Evolutionary conservation across 108 stramenopile genomes (phyloP), one percentile per base, ranked within the genome.

Genomic region (Discostella stelligeroides): DNA sequence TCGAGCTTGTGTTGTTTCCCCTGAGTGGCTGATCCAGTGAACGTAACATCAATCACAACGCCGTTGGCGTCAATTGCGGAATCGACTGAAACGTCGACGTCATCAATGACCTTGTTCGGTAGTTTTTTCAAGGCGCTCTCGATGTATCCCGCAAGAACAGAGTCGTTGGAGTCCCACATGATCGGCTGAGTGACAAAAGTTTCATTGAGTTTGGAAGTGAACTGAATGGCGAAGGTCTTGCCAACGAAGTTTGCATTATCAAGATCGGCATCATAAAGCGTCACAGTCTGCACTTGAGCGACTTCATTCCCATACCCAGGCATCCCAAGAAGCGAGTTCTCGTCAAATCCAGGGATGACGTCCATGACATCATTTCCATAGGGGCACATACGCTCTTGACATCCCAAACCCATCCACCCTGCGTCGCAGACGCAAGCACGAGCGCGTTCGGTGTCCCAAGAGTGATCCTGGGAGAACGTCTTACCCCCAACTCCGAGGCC

Each of bases 361-460:
- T 87, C 86, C 38, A 92, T 72, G 27, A 88, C 80, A 69, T 92
- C 91, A 49, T 85, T 84, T 37, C 88, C 91, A 46, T 53, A 65
- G 14, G 87, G 91, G 75, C 91, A 92, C 60, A 85, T 87, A 51
- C 87, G 72, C 56, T 76, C 43, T 9, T 80, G 63, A 83, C 91
- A 92, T 60, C 83, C 82, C 27, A 87, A 56, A 9, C 86, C 91
- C 54, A 54, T 76, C 83, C 82, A 88, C 28, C 83, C 88, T 25
- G 86, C 66, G 62, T 90, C 89, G 68, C 91, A 92, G 28, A 75
- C 79, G 61, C 91, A 92, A 15, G 72, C 82, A 43, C 84, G 68
- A 57, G 85, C 80, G 62, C 72, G 82, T 79, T 90, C 86, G 17
- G 62, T 66, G 64, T 92, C 91, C 91, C 91, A 92, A 29, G 49